Base-by-base conservation (phyloP, 2,329 filamentous ascomycete species). In the Claviceps sp. region DNA sequence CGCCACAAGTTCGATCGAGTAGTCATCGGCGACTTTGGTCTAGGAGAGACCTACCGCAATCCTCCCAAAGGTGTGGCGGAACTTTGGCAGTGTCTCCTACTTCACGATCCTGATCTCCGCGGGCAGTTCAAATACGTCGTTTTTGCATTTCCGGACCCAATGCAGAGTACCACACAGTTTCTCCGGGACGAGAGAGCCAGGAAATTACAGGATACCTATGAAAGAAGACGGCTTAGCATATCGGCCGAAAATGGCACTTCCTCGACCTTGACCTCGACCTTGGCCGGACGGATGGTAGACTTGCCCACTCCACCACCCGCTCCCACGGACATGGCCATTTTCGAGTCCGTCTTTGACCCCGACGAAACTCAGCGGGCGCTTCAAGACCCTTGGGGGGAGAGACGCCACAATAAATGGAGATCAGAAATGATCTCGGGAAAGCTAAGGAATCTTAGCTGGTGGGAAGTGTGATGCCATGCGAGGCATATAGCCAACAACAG, bases 81-180 rank as follows among this genome's bases (percentile, higher is more conserved):
- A 63, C 71, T 85, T 48, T 85, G 82, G 82, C 73, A 79, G 46
- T 80, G 85, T 56, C 70, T 82, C 11, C 71, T 84, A 44, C 70
- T 83, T 44, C 80, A 78, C 62, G 79, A 83, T 55, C 73, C 77
- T 0, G 79, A 82, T 52, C 73, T 85, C 42, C 71, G 76, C 14
- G 80, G 81, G 17, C 77, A 79, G 52, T 81, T 85, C 59, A 64
- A 71, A 50, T 76, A 78, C 56, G 76, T 83, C 36, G 73, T 80
- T 5, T 85, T 85, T 61, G 77, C 80, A 13, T 83, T 85, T 56
- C 80, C 83, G 56, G 77, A 82, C 53, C 65, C 70, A 4, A 60
- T 62, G 46, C 74, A 78, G 61, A 78, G 72, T 65, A 80, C 77
- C 0, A 64, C 68, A 16, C 68, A 69, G 50, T 60, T 76, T 55